Evolutionary conservation across 176 grass and related monocot genomes (phyloP).

Genomic region (Neostapfia colusana): DNA sequence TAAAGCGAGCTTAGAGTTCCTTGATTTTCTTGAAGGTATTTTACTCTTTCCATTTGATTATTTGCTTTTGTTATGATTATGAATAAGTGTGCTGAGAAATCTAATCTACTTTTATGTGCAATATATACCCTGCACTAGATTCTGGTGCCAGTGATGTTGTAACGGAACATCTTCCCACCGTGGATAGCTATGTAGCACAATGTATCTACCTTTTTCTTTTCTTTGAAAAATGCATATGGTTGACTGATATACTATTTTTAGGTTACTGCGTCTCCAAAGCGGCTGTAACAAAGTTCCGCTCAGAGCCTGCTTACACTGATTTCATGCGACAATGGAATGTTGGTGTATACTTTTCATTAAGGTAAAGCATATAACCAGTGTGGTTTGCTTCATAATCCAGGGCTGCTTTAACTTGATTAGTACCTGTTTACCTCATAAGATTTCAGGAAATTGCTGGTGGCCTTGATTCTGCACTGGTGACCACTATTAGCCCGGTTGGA

Average conservation of each 20-base stretch:
- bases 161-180: neutral
- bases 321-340: constrained; percentile 93
- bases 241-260: constrained; percentile 31
- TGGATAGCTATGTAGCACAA: neutral
- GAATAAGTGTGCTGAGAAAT: neutral
- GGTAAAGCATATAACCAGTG: constrained; percentile 40
- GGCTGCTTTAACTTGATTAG: constrained; percentile 24
- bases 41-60: neutral
- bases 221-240: neutral
- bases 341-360: constrained; percentile 93
- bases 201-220: neutral
- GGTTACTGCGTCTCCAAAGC: constrained; percentile 76
- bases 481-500: constrained; percentile 56
- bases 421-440: constrained; percentile 56
- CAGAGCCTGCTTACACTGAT: constrained; percentile 66
- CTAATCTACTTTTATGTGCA: constrained; percentile 1
- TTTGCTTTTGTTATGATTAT: neutral
- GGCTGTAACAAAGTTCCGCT: constrained; percentile 74
- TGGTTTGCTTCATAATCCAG: constrained; percentile 10
- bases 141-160: constrained; percentile 8
- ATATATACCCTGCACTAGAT: neutral
- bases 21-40: constrained; percentile 95
- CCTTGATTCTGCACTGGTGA: constrained; percentile 74
- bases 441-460: constrained; percentile 99
- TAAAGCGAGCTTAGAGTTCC: constrained; percentile 80